Conservation (phyloP, 2,329 filamentous ascomycete genomes). For the Zalaria obscura region DNA sequence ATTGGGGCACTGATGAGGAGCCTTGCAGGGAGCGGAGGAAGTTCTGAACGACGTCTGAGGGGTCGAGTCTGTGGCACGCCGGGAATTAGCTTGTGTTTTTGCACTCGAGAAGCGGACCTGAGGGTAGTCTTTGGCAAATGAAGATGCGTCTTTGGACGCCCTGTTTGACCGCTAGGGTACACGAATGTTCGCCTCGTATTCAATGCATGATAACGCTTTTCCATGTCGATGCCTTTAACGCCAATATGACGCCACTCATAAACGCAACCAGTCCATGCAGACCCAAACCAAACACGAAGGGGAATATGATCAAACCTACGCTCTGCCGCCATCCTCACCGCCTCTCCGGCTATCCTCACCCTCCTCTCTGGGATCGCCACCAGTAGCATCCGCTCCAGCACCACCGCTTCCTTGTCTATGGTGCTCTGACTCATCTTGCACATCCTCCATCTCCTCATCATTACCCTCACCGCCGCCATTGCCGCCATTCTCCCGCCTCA, state of each 20-base stretch:
- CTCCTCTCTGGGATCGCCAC: constrained; percentile 82
- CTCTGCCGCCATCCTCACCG: constrained; percentile 92
- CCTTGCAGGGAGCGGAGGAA: constrained; percentile 72
- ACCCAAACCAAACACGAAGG: constrained; percentile 5
- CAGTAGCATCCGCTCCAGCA: constrained; percentile 74
- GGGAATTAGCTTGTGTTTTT: background rate
- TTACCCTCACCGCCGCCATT: constrained; percentile 47
- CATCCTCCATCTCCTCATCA: constrained; percentile 64
- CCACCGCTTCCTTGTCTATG: constrained; percentile 56
- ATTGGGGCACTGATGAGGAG: constrained; percentile 19
- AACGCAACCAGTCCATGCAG: background rate
- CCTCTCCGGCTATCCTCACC: constrained; percentile 80
- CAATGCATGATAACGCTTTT: background rate
- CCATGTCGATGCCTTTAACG: background rate
- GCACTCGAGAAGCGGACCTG: too few species aligned
- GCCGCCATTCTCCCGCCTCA: constrained; percentile 38
- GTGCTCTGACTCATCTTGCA: constrained; percentile 48
- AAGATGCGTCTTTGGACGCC: background rate
- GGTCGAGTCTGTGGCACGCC: constrained; percentile 23
- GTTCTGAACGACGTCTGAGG: constrained; percentile 68
- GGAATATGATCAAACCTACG: constrained; percentile 62
- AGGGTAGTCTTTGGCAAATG: background rate
- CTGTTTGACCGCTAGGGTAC: background rate
- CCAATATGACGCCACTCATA: background rate
- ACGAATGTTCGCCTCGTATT: background rate